phyloP scores from a whole-genome alignment of 495 filamentous ascomycete genomes.

The Penicillium cataractarum region DNA sequence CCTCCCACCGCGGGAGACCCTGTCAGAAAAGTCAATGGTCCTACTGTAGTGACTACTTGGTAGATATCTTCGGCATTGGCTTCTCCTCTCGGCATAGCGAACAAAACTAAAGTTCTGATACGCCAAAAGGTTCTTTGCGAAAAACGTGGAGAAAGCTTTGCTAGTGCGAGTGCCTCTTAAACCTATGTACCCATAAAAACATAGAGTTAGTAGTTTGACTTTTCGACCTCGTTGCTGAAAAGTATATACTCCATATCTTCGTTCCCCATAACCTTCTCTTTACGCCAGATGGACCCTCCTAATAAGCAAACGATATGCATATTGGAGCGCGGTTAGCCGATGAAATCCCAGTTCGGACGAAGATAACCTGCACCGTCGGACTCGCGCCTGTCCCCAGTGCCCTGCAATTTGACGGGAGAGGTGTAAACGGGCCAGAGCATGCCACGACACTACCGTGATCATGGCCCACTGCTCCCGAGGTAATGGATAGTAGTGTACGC shows the following conservation, averaged over 20 bases:
- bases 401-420: neutral
- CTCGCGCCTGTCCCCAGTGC: conserved; percentile 4
- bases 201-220: neutral
- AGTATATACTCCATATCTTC: neutral
- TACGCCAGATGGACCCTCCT: neutral
- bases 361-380: conserved; percentile 2
- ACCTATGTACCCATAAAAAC: neutral
- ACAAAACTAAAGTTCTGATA: conserved; percentile 5
- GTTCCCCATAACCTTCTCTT: neutral
- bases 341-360: neutral
- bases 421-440: conserved; percentile 1
- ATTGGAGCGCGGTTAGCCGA: conserved; percentile 1
- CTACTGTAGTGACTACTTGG: too few relatives aligned
- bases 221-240: neutral
- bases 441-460: neutral
- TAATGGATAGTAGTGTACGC: too few relatives aligned
- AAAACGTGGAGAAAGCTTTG: conserved; percentile 10
- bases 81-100: conserved; percentile 17
- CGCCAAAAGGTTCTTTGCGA: neutral
- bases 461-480: neutral
- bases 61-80: conserved; percentile 12
- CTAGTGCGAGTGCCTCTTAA: conserved; percentile 3
- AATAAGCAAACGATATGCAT: neutral
- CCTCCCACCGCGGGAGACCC: neutral
- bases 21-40: conserved; percentile 10